Percentiles rank a stretch among this genome's conserved stretches.
Conservation (phyloP, 1,284 basidiomycete genomes). For the Inonotus hispidus region DNA sequence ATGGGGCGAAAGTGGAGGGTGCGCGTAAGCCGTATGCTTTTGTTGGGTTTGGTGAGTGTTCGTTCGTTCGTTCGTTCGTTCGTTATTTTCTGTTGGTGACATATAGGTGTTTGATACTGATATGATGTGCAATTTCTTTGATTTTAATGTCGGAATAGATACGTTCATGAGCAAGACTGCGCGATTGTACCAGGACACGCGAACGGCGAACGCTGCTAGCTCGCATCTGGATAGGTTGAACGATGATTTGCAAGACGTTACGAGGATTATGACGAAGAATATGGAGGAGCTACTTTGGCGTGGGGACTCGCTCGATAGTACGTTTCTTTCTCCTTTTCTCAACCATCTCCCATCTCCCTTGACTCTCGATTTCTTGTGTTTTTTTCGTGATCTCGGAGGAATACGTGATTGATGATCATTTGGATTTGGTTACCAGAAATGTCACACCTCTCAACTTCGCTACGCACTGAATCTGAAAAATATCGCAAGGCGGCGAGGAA, state of each 20-base stretch:
- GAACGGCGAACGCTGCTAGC: constrained; percentile 72
- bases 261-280: constrained; percentile 99
- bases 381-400: neutral
- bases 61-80: neutral
- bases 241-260: constrained; percentile 96
- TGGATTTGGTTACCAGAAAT: constrained; percentile 55
- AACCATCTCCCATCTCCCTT: too few relatives aligned
- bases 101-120: too few relatives aligned
- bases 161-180: constrained; percentile 99
- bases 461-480: constrained; percentile 95
- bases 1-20: constrained; percentile 83
- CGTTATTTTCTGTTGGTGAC: too few relatives aligned
- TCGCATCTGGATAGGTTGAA: constrained; percentile 85
- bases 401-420: constrained; percentile 11
- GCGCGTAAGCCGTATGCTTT: constrained; percentile 92
- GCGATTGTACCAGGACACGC: constrained; percentile 89
- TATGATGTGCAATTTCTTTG: neutral
- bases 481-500: constrained; percentile 95
- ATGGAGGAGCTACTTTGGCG: constrained; percentile 99
- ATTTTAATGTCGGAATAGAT: constrained; percentile 43
- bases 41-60: constrained; percentile 81
- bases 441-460: constrained; percentile 96
- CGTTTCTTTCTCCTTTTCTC: constrained; percentile 25
- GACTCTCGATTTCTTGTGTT: too few relatives aligned
- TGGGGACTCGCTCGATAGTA: constrained; percentile 93